Base-by-base conservation (phyloP, 2,329 filamentous ascomycete genomes). In the Dactylonectria macrodidyma region DNA sequence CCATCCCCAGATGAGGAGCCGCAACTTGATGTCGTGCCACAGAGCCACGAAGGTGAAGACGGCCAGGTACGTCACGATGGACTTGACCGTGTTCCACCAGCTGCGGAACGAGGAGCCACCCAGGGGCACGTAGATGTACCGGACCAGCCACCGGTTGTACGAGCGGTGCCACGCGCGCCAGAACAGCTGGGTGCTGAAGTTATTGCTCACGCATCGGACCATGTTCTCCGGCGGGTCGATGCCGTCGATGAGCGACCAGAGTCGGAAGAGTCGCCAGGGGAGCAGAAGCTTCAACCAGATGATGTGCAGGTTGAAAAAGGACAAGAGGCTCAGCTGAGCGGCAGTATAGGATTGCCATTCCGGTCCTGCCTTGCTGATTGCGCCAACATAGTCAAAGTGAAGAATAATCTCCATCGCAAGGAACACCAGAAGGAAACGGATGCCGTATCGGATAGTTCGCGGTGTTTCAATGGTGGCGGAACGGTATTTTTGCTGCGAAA, bases 161-260 rank as follows among this genome's bases (percentile, higher is more conserved):
- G 91, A 94, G 59, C 95, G 91, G 82, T 99, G 96, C 97, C 97
- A 99, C 36, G 91, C 91, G 69, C 96, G 93, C 96, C 96, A 99
- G 84, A 99, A 99, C 22, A 92, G 91, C 47, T 95, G 87, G 0
- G 94, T 92, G 71, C 92, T 95, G 84, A 95, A 98, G 81, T 98
- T 98, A 84, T 99, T 91, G 77, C 91, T 95, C 82, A 98, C 94
- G 82, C 97, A 99, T 73, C 96, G 93, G 62, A 98, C 89, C 94
- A 99, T 98, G 83, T 99, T 99, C 83, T 99, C 96, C 0, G 96
- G 95, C 0, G 96, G 94, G 78, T 99, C 96, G 73, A 99, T 90
- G 68, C 93, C 94, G 79, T 99, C 96, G 16, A 95, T 79, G 4
- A 99, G 88, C 0, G 94, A 88, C 96, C 96, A 99, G n/a, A 99